Base-by-base conservation (phyloP, 805 yeast species). In the Saccharomycopsis sp. region DNA sequence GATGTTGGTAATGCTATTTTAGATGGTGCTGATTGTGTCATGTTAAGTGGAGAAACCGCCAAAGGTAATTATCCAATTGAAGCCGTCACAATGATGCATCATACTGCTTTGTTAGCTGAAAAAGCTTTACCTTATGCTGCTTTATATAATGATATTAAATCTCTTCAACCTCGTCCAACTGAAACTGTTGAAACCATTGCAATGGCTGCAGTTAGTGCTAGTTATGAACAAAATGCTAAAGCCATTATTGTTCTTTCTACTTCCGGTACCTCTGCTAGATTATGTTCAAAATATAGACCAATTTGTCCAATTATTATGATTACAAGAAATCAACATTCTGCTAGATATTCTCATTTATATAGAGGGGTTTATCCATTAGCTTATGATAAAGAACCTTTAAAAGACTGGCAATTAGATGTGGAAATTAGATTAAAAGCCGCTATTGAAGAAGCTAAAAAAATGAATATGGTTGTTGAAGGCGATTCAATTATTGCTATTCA, bases 11-110 rank as follows among this genome's bases (percentile, higher is more conserved):
- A 92, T 69, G 98, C 98, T 56, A 84, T 92, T 53, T 76, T 92
- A 62, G 98, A 92, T 61, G 98, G 98, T 70, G 96, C 97, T 59
- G 98, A 92, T 73, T 92, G 98, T 83, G 97, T 92, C 63, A 92
- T 92, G 98, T 77, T 92, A 64, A 83, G 95, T 44, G 98, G 98
- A 65, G 98, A 92, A 74, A 92, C 98, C 57, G 98, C 98, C 60
- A 92, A 92, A 79, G 98, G 98, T 74, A 78, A 79, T 75, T 92
- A 92, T 74, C 98, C 98, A 64, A 66, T 79, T 50, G 95, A 92
- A 73, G 95, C 98, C 49, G 98, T 92, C 51, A 74, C 88, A 53
- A 88, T 92, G 88, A 92, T 92, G 98, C 96, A 88, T 70, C 89
- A 88, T 74, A 92, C 96, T 50, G 78, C 94, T 59, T 67, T 89